Percentiles rank a stretch among this genome's conserved stretches.
Evolutionary conservation across 2,329 filamentous ascomycete species (phyloP).

Genomic region (Canariomyces notabilis): DNA sequence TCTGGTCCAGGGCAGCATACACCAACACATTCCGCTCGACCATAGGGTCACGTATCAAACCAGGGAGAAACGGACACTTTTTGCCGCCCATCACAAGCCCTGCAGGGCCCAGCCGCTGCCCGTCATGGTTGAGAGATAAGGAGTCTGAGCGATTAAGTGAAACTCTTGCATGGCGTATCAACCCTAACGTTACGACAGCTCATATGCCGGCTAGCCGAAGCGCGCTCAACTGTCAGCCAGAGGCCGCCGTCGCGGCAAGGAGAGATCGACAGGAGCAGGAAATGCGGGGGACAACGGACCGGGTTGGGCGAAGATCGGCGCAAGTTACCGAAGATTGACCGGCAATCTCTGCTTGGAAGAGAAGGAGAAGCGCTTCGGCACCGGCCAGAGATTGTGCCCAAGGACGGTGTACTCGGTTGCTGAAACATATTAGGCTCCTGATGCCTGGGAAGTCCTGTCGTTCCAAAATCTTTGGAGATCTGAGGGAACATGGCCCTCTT

Average conservation of each 20-base stretch:
- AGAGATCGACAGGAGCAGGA: slow-evolving; percentile 17
- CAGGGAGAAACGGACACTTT: too few relatives aligned
- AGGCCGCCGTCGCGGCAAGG: neutral
- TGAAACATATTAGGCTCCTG: slow-evolving; percentile 8
- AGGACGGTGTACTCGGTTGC: slow-evolving; percentile 4
- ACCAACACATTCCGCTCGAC: too few relatives aligned
- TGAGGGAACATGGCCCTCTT: too few relatives aligned
- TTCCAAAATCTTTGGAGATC: too few relatives aligned
- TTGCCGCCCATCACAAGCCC: too few relatives aligned
- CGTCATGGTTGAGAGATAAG: neutral
- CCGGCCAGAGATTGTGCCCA: slow-evolving; percentile 3
- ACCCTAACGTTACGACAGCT: neutral
- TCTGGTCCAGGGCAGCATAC: too few relatives aligned
- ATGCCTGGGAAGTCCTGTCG: too few relatives aligned
- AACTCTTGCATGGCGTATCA: neutral
- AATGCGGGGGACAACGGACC: slow-evolving; percentile 8
- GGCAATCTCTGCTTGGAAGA: slow-evolving; percentile 9
- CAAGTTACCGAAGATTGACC: slow-evolving; percentile 3
- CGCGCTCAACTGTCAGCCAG: slow-evolving; percentile 1
- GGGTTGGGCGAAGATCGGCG: slow-evolving; percentile 15
- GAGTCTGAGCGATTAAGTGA: neutral
- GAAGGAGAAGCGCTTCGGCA: neutral
- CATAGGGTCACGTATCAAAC: too few relatives aligned
- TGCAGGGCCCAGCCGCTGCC: too few relatives aligned
- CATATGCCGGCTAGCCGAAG: neutral